Percentiles rank a stretch among this genome's conserved stretches.
Evolutionary conservation across 2,329 filamentous ascomycete genomes (phyloP).

Genomic region (Trichoderma aggressivum): DNA sequence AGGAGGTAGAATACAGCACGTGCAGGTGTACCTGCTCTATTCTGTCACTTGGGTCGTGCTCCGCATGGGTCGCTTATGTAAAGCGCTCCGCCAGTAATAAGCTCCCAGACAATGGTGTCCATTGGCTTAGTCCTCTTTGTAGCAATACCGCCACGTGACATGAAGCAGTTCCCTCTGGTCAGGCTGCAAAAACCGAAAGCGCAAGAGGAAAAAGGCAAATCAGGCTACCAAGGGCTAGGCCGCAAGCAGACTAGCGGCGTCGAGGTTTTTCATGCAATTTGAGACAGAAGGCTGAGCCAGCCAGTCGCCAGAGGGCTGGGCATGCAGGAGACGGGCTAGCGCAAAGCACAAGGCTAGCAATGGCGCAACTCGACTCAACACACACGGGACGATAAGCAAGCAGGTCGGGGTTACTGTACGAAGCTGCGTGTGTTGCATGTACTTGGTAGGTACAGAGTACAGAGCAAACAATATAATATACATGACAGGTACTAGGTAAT

Average conservation of each 20-base stretch:
- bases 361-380: conserved; percentile 8
- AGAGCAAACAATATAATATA: no score
- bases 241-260: neutral
- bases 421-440: no score
- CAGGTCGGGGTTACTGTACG: neutral
- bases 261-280: conserved; percentile 1
- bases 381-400: conserved; percentile 6
- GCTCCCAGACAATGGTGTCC: neutral
- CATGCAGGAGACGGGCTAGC: conserved; percentile 8
- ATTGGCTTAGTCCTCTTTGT: neutral
- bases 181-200: neutral
- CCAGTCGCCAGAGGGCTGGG: conserved; percentile 1
- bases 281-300: conserved; percentile 13
- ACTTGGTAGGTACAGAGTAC: neutral
- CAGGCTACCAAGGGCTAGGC: conserved; percentile 6
- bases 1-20: no score
- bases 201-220: neutral
- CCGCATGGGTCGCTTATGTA: neutral
- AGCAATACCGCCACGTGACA: neutral
- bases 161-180: neutral
- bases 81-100: neutral
- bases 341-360: conserved; percentile 12
- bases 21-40: neutral
- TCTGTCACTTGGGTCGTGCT: neutral
- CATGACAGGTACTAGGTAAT: no score